Evolutionary conservation across 768 basidiomycete genomes (phyloP).

Genomic region (Naematelia encephala): DNA sequence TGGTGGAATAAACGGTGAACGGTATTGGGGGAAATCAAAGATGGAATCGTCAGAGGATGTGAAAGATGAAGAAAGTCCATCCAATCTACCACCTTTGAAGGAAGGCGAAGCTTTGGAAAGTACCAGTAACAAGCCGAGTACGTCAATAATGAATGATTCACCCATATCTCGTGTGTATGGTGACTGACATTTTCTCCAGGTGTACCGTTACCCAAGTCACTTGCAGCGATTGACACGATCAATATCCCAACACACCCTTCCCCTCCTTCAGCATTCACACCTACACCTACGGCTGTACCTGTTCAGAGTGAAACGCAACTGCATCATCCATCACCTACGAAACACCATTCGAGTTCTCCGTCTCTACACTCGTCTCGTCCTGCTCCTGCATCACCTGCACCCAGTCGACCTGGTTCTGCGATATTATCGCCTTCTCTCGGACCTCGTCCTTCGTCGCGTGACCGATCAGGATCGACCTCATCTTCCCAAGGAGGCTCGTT

Average conservation of each 20-base stretch:
- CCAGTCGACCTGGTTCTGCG: conserved; percentile 22
- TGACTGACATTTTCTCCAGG: background rate
- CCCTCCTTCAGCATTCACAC: too few species aligned
- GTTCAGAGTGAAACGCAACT: background rate
- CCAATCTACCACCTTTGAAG: background rate
- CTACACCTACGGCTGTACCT: background rate
- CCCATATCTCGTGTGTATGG: too few species aligned
- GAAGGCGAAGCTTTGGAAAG: background rate
- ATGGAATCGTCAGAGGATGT: background rate
- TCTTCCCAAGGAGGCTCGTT: background rate
- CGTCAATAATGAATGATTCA: too few species aligned
- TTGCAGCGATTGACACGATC: background rate
- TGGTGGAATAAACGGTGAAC: background rate
- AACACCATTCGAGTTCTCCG: background rate
- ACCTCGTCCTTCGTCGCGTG: conserved; percentile 1
- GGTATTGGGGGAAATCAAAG: background rate
- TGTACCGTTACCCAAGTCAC: background rate
- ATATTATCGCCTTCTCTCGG: conserved; percentile 13
- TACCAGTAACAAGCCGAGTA: too few species aligned
- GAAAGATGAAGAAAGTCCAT: background rate
- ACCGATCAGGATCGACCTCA: conserved; percentile 14
- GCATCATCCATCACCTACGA: background rate
- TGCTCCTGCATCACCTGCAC: conserved; percentile 37
- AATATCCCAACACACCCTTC: background rate
- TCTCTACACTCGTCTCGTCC: conserved; percentile 31